Evolutionary conservation across 2,329 filamentous ascomycete genomes (phyloP).

Genomic region (Cladosporium sp.): DNA sequence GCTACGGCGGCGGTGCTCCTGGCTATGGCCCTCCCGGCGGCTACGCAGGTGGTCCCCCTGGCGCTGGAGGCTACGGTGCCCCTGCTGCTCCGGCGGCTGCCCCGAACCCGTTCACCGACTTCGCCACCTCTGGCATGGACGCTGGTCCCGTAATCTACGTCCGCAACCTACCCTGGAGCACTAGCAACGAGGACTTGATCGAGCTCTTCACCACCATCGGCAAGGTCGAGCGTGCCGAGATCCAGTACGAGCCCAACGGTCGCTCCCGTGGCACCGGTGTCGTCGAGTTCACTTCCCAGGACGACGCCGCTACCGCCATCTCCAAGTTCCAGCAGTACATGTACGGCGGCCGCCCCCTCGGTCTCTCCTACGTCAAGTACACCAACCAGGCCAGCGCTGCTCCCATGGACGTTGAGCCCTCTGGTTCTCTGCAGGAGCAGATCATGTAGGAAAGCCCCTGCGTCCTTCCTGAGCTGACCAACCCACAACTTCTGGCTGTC

Average conservation of each 20-base stretch:
- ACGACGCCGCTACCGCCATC: slow-evolving; percentile 90
- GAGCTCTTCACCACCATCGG: slow-evolving; percentile 98
- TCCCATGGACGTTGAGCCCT: slow-evolving; percentile 76
- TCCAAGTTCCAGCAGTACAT: slow-evolving; percentile 97
- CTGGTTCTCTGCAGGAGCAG: slow-evolving; percentile 85
- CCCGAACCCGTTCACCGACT: slow-evolving; percentile 93
- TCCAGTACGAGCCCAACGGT: slow-evolving; percentile 96
- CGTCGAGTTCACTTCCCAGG: slow-evolving; percentile 82
- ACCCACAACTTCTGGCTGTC: slow-evolving; percentile 8
- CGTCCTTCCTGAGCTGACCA: neutral
- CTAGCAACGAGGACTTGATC: slow-evolving; percentile 94
- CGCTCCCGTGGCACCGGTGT: slow-evolving; percentile 93
- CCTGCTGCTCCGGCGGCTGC: slow-evolving; percentile 49
- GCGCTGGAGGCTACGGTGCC: slow-evolving; percentile 59
- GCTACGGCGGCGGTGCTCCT: slow-evolving; percentile 51
- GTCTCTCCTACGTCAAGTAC: slow-evolving; percentile 93
- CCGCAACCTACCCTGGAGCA: slow-evolving; percentile 97
- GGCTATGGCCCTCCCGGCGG: slow-evolving; percentile 59
- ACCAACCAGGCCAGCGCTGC: slow-evolving; percentile 60
- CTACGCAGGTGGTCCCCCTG: slow-evolving; percentile 53
- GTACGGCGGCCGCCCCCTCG: slow-evolving; percentile 91
- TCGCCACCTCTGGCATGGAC: slow-evolving; percentile 82
- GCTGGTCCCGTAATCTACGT: slow-evolving; percentile 86
- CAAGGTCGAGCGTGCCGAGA: slow-evolving; percentile 97
- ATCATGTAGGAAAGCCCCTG: slow-evolving; percentile 50